These are phyloP conservation scores for Nannochloris sp. DNA, from an alignment of 139 green algal species.

Conservation along the genomic window DNA sequence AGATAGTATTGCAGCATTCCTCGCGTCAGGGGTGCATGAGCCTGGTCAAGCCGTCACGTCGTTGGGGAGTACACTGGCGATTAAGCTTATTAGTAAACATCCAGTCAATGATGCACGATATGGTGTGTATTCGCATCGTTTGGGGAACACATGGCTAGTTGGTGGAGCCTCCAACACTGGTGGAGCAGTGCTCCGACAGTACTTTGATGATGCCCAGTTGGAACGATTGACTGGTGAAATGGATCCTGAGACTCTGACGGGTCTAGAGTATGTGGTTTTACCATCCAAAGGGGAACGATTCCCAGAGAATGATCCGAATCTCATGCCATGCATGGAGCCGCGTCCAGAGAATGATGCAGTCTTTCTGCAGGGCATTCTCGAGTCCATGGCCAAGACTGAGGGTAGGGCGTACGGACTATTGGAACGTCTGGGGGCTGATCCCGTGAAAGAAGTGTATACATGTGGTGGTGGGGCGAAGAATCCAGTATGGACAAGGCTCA, in stretches of 20 bases:
- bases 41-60: conserved; percentile 71
- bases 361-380: conserved; percentile 78
- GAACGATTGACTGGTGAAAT: conserved; percentile 50
- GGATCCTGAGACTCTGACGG: conserved; percentile 32
- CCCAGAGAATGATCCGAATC: conserved; percentile 66
- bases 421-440: conserved; percentile 49
- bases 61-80: conserved; percentile 81
- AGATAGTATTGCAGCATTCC: conserved; percentile 88
- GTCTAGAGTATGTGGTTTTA: conserved; percentile 85
- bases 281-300: conserved; percentile 72
- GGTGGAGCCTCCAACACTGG: conserved; percentile 88
- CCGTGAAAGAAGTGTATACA: conserved; percentile 50
- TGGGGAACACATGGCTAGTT: conserved; percentile 82
- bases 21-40: conserved; percentile 62
- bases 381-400: conserved; percentile 77
- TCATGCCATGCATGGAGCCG: conserved; percentile 51
- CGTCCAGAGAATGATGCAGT: conserved; percentile 52
- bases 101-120: conserved; percentile 75
- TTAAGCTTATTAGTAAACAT: conserved; percentile 79
- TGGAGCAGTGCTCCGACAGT: conserved; percentile 68
- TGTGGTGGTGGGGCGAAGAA: conserved; percentile 76
- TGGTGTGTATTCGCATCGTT: conserved; percentile 90
- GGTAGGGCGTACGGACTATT: conserved; percentile 54
- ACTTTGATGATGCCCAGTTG: conserved; percentile 71
- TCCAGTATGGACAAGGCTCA: conserved; percentile 60